Base-by-base conservation (phyloP, 805 yeast genomes). In the Saccharomycopsis amapae region DNA sequence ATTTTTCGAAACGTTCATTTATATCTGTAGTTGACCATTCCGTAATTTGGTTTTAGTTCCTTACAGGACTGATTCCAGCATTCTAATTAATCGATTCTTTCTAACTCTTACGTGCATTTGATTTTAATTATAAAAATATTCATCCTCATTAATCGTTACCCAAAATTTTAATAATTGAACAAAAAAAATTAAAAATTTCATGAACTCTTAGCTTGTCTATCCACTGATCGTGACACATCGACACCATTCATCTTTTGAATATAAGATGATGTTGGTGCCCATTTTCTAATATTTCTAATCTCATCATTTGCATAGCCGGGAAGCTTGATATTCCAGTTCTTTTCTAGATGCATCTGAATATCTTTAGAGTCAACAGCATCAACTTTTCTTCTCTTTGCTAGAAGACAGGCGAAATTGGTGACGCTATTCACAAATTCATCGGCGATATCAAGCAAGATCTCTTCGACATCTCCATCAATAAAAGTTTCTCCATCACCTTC, bases 401-500 rank as follows among this genome's bases (percentile, higher is more conserved):
- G 70, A 45, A 94, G 76, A 60, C 97, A 90, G 1, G 97, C 96
- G 67, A 93, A 93, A 2, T 87, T 72, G 0, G 97, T 88, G 2
- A 94, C 96, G 40, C 85, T 81, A 5, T 84, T 76, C 13, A 93
- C 93, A 59, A 93, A 93, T 59, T 93, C 97, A 63, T 93, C 99
- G 0, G 98, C 97, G 40, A 93, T 67, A 62, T 93, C 98, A 37
- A 93, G 69, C 30, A 93, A 66, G 33, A 93, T 66, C 55, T 90
- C 97, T 62, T 89, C 96, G 15, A 87, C 95, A 63, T 93, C 97
- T 23, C 97, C 97, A 62, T 90, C 98, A 47, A 93, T 84, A 3
- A 75, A 73, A 4, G 95, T 80, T 56, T 88, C 95, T 15, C 90
- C 84, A 59, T 90, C 97, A 35, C 95, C 96, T 61, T 82, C 93